Percentiles rank a stretch among this genome's conserved stretches.
Conservation (phyloP, 1,284 basidiomycete genomes). For the Filobasidium uniguttulatum region DNA sequence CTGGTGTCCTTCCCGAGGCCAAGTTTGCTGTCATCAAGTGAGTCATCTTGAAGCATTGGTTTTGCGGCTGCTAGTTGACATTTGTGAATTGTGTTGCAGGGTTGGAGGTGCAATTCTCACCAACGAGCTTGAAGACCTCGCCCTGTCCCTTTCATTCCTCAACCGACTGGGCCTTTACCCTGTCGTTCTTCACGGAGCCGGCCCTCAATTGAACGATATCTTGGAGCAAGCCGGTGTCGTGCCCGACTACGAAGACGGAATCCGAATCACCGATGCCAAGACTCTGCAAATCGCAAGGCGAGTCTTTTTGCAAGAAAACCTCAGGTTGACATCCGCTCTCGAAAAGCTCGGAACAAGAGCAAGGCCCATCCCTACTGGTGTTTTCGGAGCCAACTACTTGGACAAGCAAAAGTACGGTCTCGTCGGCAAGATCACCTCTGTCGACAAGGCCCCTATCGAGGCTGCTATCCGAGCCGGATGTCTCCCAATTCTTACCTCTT, state of each 20-base stretch:
- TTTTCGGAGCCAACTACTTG: slow-evolving; percentile 88
- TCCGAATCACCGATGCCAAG: slow-evolving; percentile 82
- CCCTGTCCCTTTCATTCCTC: slow-evolving; percentile 80
- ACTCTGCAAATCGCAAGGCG: slow-evolving; percentile 82
- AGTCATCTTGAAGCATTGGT: background rate
- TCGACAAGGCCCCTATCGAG: slow-evolving; percentile 89
- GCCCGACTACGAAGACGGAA: slow-evolving; percentile 90
- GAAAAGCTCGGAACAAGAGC: slow-evolving; percentile 86
- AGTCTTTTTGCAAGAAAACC: slow-evolving; percentile 91
- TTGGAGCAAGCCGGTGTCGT: slow-evolving; percentile 79
- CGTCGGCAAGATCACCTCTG: slow-evolving; percentile 79
- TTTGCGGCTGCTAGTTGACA: too few relatives aligned
- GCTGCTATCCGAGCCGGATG: slow-evolving; percentile 87
- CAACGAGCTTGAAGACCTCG: slow-evolving; percentile 76
- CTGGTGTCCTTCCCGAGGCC: slow-evolving; percentile 43
- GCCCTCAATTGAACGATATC: slow-evolving; percentile 84
- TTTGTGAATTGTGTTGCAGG: slow-evolving; percentile 27
- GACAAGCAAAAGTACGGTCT: slow-evolving; percentile 88
- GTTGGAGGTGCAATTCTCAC: slow-evolving; percentile 80
- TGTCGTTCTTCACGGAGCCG: slow-evolving; percentile 83
- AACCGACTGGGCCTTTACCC: slow-evolving; percentile 89
- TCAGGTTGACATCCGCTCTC: slow-evolving; percentile 76
- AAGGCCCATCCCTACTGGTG: slow-evolving; percentile 86
- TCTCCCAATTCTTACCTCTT: slow-evolving; percentile 78
- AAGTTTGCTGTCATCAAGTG: slow-evolving; percentile 84